Percentiles rank a stretch among this genome's conserved stretches.
phyloP scores from a whole-genome alignment of 1,139 yeast species.

The Hemisphaericaspora xylofermentans region DNA sequence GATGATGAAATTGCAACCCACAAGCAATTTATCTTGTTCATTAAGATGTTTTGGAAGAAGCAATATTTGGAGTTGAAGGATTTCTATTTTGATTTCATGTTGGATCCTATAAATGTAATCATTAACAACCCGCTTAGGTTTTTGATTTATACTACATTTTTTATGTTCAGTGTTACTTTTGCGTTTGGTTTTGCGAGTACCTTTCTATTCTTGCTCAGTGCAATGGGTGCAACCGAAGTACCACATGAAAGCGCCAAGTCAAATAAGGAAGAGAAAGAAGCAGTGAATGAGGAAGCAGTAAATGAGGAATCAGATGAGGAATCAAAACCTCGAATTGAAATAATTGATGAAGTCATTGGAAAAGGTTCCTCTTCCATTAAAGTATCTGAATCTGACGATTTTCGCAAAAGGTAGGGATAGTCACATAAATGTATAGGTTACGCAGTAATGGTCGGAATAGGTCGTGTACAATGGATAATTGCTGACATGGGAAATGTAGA shows the following conservation, averaged over 20 bases:
- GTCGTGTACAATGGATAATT: not conserved
- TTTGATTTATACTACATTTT: slow-evolving; percentile 42
- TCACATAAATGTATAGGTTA: too few relatives aligned
- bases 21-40: slow-evolving; percentile 21
- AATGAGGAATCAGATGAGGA: too few relatives aligned
- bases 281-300: not conserved
- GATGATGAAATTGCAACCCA: slow-evolving; percentile 22
- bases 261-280: not conserved
- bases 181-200: slow-evolving; percentile 42
- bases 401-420: slow-evolving; percentile 1
- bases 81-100: slow-evolving; percentile 36
- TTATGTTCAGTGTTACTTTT: slow-evolving; percentile 39
- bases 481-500: not conserved
- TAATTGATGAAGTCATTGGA: slow-evolving; percentile 1
- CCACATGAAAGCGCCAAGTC: slow-evolving; percentile 1
- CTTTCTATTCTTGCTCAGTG: slow-evolving; percentile 21
- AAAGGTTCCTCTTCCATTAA: not conserved
- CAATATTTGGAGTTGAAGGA: slow-evolving; percentile 28
- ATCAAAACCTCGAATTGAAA: not conserved
- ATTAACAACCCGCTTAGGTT: slow-evolving; percentile 49
- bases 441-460: too few relatives aligned
- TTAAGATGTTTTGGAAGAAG: slow-evolving; percentile 19
- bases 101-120: slow-evolving; percentile 44
- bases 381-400: not conserved
- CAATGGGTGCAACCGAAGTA: slow-evolving; percentile 11